Evolutionary conservation across 371 early-diverging fungal genomes (phyloP).

Genomic region (Apophysomyces ossiformis): DNA sequence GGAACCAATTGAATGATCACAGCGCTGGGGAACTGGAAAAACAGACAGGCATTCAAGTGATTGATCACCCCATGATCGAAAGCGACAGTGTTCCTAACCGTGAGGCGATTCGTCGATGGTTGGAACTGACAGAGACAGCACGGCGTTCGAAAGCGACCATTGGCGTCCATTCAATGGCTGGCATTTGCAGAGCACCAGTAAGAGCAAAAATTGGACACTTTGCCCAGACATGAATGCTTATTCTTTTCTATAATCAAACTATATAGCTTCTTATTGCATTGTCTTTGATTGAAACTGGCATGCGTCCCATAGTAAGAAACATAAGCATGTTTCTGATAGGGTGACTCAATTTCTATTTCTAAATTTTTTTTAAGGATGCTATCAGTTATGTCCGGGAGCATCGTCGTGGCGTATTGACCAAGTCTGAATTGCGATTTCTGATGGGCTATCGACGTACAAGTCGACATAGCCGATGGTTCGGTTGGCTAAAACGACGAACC

Average conservation of each 20-base stretch:
- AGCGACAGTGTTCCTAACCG: conserved; percentile 59
- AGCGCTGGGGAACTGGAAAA: conserved; percentile 46
- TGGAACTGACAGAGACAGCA: conserved; percentile 40
- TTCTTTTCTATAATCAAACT: background rate
- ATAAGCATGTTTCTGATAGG: background rate
- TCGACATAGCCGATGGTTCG: background rate
- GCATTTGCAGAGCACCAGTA: conserved; percentile 78
- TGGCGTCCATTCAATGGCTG: conserved; percentile 75
- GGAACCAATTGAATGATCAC: conserved; percentile 50
- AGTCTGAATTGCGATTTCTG: conserved; percentile 62
- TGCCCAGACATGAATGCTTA: background rate
- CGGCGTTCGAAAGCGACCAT: conserved; percentile 41
- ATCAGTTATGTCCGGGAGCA: conserved; percentile 61
- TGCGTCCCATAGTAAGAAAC: conserved; percentile 64
- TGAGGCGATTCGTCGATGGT: conserved; percentile 46
- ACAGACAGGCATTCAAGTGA: conserved; percentile 56
- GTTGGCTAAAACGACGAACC: background rate
- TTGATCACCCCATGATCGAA: conserved; percentile 62
- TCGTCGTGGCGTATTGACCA: conserved; percentile 72
- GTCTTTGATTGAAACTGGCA: conserved; percentile 68
- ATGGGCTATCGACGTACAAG: background rate
- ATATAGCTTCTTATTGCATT: conserved; percentile 62
- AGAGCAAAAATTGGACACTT: background rate
- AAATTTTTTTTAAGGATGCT: conserved; percentile 54
- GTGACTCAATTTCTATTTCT: background rate